A percentile compares a stretch with the other conserved stretches of the same genome.
These are phyloP conservation scores for Hymenoscyphus fructigenus DNA, from an alignment of 2,329 filamentous ascomycete species.

Conservation along the genomic window DNA sequence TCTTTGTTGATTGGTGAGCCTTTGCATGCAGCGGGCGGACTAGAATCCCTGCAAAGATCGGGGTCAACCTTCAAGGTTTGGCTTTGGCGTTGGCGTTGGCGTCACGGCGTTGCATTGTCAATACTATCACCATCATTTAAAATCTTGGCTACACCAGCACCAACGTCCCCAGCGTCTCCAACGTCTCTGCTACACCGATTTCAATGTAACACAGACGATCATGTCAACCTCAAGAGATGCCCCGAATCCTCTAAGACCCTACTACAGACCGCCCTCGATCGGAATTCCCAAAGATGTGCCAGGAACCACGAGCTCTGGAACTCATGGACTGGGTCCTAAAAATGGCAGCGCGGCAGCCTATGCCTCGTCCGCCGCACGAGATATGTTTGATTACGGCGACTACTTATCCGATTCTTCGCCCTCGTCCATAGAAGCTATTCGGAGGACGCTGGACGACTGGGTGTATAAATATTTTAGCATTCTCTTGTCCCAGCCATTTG, in stretches of 20 bases:
- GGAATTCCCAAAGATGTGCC: constrained; percentile 50
- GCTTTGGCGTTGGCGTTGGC: no score
- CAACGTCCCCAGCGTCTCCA: background rate
- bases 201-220: constrained; percentile 11
- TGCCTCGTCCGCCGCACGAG: constrained; percentile 67
- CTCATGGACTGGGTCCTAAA: constrained; percentile 34
- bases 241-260: constrained; percentile 59
- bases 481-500: constrained; percentile 90
- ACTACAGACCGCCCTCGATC: constrained; percentile 65
- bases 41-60: background rate
- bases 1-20: background rate
- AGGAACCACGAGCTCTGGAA: constrained; percentile 37
- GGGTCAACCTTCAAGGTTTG: background rate
- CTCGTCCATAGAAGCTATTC: constrained; percentile 70
- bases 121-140: background rate
- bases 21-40: background rate
- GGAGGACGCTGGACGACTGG: constrained; percentile 77
- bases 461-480: constrained; percentile 91
- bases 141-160: background rate
- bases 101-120: background rate
- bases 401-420: constrained; percentile 77
- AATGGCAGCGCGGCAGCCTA: constrained; percentile 49
- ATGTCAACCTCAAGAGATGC: constrained; percentile 51
- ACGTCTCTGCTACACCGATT: background rate
- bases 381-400: constrained; percentile 88